phyloP scores from a whole-genome alignment of 1,139 yeast species.

The Kurtzmaniella quercitrusa region DNA sequence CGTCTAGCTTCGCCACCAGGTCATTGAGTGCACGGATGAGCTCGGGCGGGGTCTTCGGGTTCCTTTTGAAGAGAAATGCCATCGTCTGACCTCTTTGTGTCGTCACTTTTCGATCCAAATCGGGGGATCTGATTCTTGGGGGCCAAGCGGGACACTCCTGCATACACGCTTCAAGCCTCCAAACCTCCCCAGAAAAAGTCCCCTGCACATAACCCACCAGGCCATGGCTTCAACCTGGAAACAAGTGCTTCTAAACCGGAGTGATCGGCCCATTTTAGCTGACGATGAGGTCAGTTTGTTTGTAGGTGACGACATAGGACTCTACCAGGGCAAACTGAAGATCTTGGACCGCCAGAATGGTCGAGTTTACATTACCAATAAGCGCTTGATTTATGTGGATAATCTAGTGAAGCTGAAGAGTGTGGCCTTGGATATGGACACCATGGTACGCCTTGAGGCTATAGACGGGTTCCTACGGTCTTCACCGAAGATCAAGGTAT shows the following conservation, averaged over 20 bases:
- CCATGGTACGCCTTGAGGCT: slow-evolving; percentile 41
- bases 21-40: slow-evolving; percentile 73
- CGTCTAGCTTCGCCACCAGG: slow-evolving; percentile 62
- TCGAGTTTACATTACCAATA: slow-evolving; percentile 69
- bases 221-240: slow-evolving; percentile 28
- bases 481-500: slow-evolving; percentile 66
- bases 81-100: slow-evolving; percentile 24
- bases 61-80: slow-evolving; percentile 89
- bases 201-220: background rate
- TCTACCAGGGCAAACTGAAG: slow-evolving; percentile 69
- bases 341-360: slow-evolving; percentile 67
- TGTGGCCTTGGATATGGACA: slow-evolving; percentile 45
- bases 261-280: slow-evolving; percentile 43
- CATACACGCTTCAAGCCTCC: background rate
- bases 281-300: slow-evolving; percentile 39
- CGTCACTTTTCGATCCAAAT: background rate
- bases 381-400: slow-evolving; percentile 71
- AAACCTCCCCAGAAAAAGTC: background rate
- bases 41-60: slow-evolving; percentile 89
- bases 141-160: slow-evolving; percentile 1
- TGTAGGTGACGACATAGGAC: slow-evolving; percentile 56
- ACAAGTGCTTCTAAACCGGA: slow-evolving; percentile 33
- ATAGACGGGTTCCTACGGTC: slow-evolving; percentile 68
- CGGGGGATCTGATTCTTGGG: background rate
- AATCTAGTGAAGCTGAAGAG: slow-evolving; percentile 40